Evolutionary conservation across 2,329 filamentous ascomycete genomes (phyloP).

Genomic region (Fusarium mangiferae): DNA sequence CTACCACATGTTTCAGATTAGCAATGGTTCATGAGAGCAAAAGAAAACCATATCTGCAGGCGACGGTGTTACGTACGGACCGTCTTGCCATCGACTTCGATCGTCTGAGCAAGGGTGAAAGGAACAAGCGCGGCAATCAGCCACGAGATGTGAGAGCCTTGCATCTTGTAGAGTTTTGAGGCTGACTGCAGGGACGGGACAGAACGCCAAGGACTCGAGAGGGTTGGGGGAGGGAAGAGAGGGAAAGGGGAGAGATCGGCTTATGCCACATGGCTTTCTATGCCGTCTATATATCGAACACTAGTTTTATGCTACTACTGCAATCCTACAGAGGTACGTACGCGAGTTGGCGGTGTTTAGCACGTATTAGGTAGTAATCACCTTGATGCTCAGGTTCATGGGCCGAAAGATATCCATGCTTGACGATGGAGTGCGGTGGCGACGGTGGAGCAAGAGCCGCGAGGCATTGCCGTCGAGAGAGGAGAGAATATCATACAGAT

Average conservation of each 20-base stretch:
- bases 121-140: constrained; percentile 25
- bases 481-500: not conserved
- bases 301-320: not conserved
- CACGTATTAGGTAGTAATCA: constrained; percentile 30
- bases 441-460: constrained; percentile 2
- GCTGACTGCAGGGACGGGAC: constrained; percentile 10
- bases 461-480: not conserved
- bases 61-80: constrained; percentile 28
- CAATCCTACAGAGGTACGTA: not conserved
- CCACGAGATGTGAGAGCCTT: constrained; percentile 20
- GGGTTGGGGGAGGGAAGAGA: not conserved
- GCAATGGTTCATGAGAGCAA: not conserved
- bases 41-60: not conserved
- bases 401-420: constrained; percentile 22
- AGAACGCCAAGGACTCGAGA: constrained; percentile 13
- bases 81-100: constrained; percentile 31
- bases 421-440: not conserved
- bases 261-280: constrained; percentile 22
- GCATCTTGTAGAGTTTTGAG: constrained; percentile 16
- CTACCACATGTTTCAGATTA: constrained; percentile 30
- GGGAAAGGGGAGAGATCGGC: constrained; percentile 9
- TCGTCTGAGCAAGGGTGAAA: constrained; percentile 31
- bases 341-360: not conserved
- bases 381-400: constrained; percentile 3
- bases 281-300: constrained; percentile 28